A percentile compares a stretch with the other conserved stretches of the same genome.
These are phyloP conservation scores for Vitis hybrid DNA, from an alignment of 177 flowering plant genomes.

Conservation along the genomic window DNA sequence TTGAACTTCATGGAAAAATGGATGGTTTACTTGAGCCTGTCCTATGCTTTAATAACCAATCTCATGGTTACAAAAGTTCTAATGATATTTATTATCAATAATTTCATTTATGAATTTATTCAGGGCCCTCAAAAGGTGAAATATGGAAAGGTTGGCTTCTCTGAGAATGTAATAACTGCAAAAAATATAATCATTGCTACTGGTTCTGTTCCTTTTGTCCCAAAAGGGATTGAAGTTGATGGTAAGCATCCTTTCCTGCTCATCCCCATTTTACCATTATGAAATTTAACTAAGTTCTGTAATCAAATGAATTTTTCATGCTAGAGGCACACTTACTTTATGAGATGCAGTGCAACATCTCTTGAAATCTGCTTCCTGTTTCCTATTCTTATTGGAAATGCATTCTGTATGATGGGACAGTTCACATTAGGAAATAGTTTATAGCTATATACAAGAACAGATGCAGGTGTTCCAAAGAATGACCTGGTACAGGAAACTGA, in stretches of 20 bases:
- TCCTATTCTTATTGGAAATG: too few relatives aligned
- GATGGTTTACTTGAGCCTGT: too few relatives aligned
- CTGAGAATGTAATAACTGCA: conserved; percentile 75
- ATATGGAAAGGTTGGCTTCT: conserved; percentile 68
- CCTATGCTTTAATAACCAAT: neutral
- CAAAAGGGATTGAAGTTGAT: conserved; percentile 98
- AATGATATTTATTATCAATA: neutral
- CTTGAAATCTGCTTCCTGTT: too few relatives aligned
- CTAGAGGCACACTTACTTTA: neutral
- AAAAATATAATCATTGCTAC: conserved; percentile 94
- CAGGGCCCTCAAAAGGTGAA: conserved; percentile 98
- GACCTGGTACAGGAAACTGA: too few relatives aligned
- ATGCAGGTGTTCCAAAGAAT: too few relatives aligned
- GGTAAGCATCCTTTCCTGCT: conserved; percentile 44
- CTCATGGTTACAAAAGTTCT: too few relatives aligned
- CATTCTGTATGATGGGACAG: too few relatives aligned
- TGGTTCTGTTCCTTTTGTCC: conserved; percentile 97
- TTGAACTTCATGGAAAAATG: neutral
- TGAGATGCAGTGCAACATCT: too few relatives aligned
- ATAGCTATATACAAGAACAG: too few relatives aligned
- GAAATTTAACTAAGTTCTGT: neutral
- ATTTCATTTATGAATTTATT: conserved; percentile 11
- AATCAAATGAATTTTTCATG: neutral
- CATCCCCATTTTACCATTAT: neutral
- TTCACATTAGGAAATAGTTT: too few relatives aligned